Base-by-base conservation (phyloP, 1,284 basidiomycete species). In the Pyrrhoderma noxium region DNA sequence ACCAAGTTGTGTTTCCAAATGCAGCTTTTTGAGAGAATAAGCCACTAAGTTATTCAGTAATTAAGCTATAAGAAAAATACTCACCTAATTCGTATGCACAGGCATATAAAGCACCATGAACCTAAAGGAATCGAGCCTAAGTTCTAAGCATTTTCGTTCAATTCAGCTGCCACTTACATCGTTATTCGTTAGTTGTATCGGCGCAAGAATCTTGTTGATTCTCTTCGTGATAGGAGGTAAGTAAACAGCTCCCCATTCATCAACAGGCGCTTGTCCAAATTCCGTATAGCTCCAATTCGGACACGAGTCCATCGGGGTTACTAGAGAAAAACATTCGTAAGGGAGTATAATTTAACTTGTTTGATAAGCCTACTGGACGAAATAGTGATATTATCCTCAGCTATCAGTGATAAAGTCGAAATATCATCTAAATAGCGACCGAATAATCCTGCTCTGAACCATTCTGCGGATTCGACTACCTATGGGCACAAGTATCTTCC, bases 391-490 rank as follows among this genome's bases (percentile, higher is more conserved):
- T 59, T 56, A 51, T 70, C 61, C 52, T 76, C 72, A 1, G 58
- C 50, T 51, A 71, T 66, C n/a, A 67, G 66, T n/a, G 62, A 58
- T 52, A 74, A 67, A 21, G 58, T 61, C 2, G 65, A 65, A 9
- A 67, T 58, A 43, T 61, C 41, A 36, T 61, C 57, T 63, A 62
- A 67, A 43, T 58, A 21, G 4, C 64, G 64, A 3, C 72, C 74
- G 55, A 73, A 71, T 57, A 73, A 70, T 71, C 27, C 71, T 31
- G 67, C 61, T 16, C 66, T 65, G 55, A 76, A 75, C 66, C 71
- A 76, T 55, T 71, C 64, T 0, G 73, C 67, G 4, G 68, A 70
- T 55, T 75, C 71, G 16, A 73, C 54, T 25, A 71, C 63, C 64
- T 64, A 18, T 13, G n/a, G n/a, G 34, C 23, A 14, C 9, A 45